Conservation (phyloP, 305 asterid genomes). For the Rubia balearica region DNA sequence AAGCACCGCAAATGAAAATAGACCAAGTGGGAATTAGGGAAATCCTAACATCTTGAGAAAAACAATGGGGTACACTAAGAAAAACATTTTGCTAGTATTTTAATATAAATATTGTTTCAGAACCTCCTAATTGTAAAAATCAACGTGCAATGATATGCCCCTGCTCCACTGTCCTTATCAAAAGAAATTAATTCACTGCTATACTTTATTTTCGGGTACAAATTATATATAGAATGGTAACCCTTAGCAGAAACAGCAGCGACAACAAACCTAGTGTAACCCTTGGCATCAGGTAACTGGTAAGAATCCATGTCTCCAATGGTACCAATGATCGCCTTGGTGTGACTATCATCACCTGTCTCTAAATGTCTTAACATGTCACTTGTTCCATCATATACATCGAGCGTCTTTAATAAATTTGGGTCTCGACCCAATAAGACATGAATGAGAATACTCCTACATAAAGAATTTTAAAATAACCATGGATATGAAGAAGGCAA, state of each 20-base stretch:
- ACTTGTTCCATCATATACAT: slow-evolving; percentile 86
- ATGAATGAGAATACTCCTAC: slow-evolving; percentile 89
- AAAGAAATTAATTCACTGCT: not conserved
- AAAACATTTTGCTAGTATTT: not conserved
- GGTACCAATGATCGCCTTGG: slow-evolving; percentile 96
- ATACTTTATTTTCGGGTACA: slow-evolving; percentile 3
- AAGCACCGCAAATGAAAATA: slow-evolving; percentile 12
- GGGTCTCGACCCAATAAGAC: slow-evolving; percentile 77
- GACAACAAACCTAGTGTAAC: slow-evolving; percentile 69
- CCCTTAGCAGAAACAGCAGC: not conserved
- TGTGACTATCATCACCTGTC: slow-evolving; percentile 79
- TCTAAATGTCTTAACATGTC: slow-evolving; percentile 76
- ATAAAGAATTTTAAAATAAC: slow-evolving; percentile 24
- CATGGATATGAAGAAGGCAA: slow-evolving; percentile 8
- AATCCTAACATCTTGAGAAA: not conserved
- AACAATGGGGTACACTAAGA: not conserved
- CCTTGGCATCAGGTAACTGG: slow-evolving; percentile 97
- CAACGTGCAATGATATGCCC: not conserved
- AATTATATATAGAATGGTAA: not conserved
- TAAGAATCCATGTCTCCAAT: slow-evolving; percentile 92
- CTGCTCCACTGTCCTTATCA: not conserved
- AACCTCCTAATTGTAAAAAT: not conserved
- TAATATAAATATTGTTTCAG: not conserved
- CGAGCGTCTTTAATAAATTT: slow-evolving; percentile 84
- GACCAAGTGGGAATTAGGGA: slow-evolving; percentile 4